Percentiles rank a stretch among this genome's conserved stretches.
These are phyloP conservation scores for Aureobasidium pullulans DNA, from an alignment of 2,329 filamentous ascomycete genomes.

Conservation along the genomic window DNA sequence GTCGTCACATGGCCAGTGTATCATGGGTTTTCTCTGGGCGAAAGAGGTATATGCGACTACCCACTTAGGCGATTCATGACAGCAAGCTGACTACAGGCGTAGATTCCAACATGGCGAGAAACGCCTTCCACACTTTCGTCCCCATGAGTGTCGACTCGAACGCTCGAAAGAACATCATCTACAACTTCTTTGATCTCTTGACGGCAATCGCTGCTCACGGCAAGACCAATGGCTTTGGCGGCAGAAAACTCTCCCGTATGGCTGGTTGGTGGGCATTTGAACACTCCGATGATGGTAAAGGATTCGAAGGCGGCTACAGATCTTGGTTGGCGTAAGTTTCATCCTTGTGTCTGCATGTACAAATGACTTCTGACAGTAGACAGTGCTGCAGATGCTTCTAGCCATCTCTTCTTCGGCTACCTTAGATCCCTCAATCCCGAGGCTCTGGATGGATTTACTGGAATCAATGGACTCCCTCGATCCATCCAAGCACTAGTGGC, in stretches of 20 bases:
- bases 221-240: conserved; percentile 87
- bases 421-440: conserved; percentile 84
- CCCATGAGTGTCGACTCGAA: conserved; percentile 86
- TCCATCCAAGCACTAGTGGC: conserved; percentile 85
- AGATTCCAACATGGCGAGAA: conserved; percentile 87
- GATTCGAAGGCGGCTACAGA: conserved; percentile 91
- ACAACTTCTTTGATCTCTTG: conserved; percentile 92
- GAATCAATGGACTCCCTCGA: conserved; percentile 79
- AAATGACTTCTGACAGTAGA: conserved; percentile 10
- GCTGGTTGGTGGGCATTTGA: conserved; percentile 99
- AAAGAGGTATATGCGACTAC: conserved; percentile 58
- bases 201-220: conserved; percentile 86
- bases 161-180: conserved; percentile 78
- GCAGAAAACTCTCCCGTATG: conserved; percentile 87
- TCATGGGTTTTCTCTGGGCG: conserved; percentile 89
- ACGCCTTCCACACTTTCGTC: conserved; percentile 95
- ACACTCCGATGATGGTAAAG: conserved; percentile 74
- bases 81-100: conserved; percentile 18
- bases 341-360: neutral
- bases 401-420: conserved; percentile 97
- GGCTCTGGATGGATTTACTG: conserved; percentile 57
- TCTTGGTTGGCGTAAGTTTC: conserved; percentile 66
- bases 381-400: conserved; percentile 89
- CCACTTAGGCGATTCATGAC: neutral
- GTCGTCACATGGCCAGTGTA: conserved; percentile 97